Conservation (phyloP, 495 filamentous ascomycete genomes). For the Neurospora sp. region DNA sequence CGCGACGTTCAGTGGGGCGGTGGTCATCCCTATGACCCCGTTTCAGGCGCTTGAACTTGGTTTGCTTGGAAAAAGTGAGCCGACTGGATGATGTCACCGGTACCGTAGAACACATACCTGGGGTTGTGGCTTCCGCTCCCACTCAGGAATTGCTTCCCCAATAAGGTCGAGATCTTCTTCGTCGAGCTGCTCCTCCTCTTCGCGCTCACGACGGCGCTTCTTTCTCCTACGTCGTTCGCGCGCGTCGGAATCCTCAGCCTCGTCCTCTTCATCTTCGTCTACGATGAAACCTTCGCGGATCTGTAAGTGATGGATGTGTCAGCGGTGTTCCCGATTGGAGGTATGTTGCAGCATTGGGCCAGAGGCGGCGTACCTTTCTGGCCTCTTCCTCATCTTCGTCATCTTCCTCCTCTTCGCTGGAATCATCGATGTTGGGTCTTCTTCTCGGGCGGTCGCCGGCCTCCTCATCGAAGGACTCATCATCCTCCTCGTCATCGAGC, state of each 20-base stretch:
- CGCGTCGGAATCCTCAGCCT: constrained; percentile 54
- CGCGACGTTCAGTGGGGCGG: constrained; percentile 52
- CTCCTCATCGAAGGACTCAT: constrained; percentile 79
- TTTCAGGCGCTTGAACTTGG: constrained; percentile 91
- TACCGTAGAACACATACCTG: constrained; percentile 41
- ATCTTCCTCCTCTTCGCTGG: constrained; percentile 92
- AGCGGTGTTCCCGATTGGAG: not conserved
- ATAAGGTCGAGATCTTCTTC: constrained; percentile 96
- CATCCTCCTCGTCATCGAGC: constrained; percentile 82
- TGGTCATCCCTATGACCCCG: constrained; percentile 70
- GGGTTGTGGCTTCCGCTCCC: constrained; percentile 50
- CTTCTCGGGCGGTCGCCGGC: constrained; percentile 48
- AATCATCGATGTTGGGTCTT: constrained; percentile 53
- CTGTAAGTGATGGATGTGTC: constrained; percentile 29
- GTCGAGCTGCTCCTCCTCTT: constrained; percentile 82
- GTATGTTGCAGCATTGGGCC: not conserved
- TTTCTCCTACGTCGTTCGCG: constrained; percentile 56
- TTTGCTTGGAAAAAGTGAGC: constrained; percentile 34
- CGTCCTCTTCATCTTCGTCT: constrained; percentile 73
- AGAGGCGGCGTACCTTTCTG: constrained; percentile 28
- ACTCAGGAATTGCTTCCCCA: constrained; percentile 62
- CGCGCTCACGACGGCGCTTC: constrained; percentile 62
- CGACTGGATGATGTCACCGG: not conserved
- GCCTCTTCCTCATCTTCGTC: constrained; percentile 86
- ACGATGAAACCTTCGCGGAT: constrained; percentile 93